Percentiles rank a stretch among this genome's conserved stretches.
Evolutionary conservation across 345 rosid genomes (phyloP).

Genomic region (Toxicodendron radicans): DNA sequence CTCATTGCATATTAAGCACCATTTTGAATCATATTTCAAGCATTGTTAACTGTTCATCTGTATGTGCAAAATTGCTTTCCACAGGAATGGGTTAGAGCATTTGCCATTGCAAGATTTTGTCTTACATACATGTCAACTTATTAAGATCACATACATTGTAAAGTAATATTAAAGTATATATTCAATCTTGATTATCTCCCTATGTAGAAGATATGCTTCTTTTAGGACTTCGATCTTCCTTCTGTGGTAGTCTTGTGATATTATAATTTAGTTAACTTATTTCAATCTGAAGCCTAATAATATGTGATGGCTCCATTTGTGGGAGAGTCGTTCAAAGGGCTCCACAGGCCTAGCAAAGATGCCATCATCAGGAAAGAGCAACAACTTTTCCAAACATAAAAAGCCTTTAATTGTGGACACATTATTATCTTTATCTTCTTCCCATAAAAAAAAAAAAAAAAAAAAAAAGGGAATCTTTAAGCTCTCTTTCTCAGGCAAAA

Average conservation of each 20-base stretch:
- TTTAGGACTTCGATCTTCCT: too few species aligned
- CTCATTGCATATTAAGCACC: neutral
- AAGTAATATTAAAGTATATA: neutral
- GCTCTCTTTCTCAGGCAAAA: slow-evolving; percentile 5
- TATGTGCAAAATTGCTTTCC: neutral
- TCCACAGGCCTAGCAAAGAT: slow-evolving; percentile 18
- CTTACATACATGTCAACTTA: neutral
- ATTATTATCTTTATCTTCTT: slow-evolving; percentile 13
- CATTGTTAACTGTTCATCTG: neutral
- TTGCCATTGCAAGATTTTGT: neutral
- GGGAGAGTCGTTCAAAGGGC: neutral
- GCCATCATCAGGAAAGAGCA: slow-evolving; percentile 19
- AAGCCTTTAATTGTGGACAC: slow-evolving; percentile 36
- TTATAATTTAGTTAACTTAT: too few species aligned
- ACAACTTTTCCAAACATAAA: slow-evolving; percentile 15
- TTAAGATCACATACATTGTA: neutral
- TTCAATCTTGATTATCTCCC: neutral
- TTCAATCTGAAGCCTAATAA: too few species aligned
- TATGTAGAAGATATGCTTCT: neutral
- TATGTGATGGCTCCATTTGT: neutral
- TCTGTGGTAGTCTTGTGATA: too few species aligned
- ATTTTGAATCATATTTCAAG: neutral
- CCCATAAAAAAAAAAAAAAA: slow-evolving; percentile 4
- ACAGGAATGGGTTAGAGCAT: slow-evolving; percentile 5
- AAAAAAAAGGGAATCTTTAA: slow-evolving; percentile 20